Evolutionary conservation across 192 early-diverging fungal species (phyloP).

Genomic region (Chytriomyces sp.): DNA sequence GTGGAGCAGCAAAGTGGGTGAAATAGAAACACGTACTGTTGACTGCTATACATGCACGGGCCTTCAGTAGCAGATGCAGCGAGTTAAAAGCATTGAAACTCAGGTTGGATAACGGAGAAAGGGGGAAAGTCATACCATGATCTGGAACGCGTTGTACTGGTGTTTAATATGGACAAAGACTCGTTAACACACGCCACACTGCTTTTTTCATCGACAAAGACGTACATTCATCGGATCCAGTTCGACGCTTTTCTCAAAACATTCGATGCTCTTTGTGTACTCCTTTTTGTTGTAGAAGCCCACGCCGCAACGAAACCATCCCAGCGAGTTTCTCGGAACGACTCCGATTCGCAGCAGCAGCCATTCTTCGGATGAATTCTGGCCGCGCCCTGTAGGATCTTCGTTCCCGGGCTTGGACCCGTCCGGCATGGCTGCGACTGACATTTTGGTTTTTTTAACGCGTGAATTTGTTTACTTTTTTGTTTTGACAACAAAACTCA

Average conservation of each 20-base stretch:
- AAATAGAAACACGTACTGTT: constrained; percentile 44
- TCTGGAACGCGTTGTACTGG: constrained; percentile 67
- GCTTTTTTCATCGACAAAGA: background rate
- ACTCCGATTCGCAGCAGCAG: constrained; percentile 60
- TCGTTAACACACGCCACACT: background rate
- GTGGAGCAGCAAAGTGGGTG: background rate
- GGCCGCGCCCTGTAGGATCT: constrained; percentile 12
- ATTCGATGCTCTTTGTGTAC: constrained; percentile 62
- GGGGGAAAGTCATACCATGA: constrained; percentile 42
- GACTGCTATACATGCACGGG: constrained; percentile 64
- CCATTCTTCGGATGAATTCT: constrained; percentile 53
- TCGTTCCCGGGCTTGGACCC: background rate
- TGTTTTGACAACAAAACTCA: constrained; percentile 17
- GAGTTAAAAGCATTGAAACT: background rate
- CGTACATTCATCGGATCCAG: constrained; percentile 63
- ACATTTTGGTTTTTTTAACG: constrained; percentile 3
- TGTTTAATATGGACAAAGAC: background rate
- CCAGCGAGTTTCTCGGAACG: constrained; percentile 61
- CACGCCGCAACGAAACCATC: constrained; percentile 68
- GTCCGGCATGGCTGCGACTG: constrained; percentile 11
- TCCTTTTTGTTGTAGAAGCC: constrained; percentile 72
- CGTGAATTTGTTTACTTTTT: background rate
- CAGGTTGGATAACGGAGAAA: too few relatives aligned
- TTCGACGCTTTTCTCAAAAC: constrained; percentile 63
- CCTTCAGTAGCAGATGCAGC: constrained; percentile 23